These are phyloP conservation scores for Adansonia grandidieri DNA, from an alignment of 441 rosid species.

Conservation along the genomic window DNA sequence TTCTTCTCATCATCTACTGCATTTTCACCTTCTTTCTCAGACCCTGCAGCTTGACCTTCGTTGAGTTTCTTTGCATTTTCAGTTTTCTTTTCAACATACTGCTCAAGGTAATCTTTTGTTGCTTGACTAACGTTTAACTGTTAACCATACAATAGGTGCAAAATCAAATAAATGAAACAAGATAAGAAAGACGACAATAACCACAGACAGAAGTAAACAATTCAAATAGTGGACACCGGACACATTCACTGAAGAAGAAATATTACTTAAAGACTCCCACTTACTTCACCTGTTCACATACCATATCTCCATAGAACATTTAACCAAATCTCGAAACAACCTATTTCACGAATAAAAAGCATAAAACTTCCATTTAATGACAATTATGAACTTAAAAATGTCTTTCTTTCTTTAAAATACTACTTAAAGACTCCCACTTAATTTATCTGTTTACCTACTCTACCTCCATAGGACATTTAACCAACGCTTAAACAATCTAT, in stretches of 20 bases:
- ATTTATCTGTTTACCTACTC: background rate
- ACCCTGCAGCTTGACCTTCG: slow-evolving; percentile 51
- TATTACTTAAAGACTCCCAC: background rate
- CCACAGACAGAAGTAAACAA: slow-evolving; percentile 9
- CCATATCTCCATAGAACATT: slow-evolving; percentile 15
- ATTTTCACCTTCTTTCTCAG: slow-evolving; percentile 54
- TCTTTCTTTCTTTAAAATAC: too few relatives aligned
- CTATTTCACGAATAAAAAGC: too few relatives aligned
- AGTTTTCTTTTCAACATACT: slow-evolving; percentile 79
- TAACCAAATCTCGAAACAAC: too few relatives aligned
- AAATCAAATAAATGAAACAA: slow-evolving; percentile 25
- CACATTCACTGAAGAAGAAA: background rate
- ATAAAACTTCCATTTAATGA: too few relatives aligned
- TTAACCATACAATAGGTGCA: slow-evolving; percentile 28
- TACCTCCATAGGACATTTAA: background rate
- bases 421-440: too few relatives aligned
- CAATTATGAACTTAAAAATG: too few relatives aligned
- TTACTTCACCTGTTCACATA: background rate
- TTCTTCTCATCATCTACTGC: slow-evolving; percentile 46
- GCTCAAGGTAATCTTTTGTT: slow-evolving; percentile 80
- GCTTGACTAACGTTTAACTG: slow-evolving; percentile 94
- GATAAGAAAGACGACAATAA: background rate
- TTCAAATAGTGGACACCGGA: background rate
- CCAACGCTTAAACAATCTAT: background rate
- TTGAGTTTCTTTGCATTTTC: slow-evolving; percentile 67